These are phyloP conservation scores for Passiflora organensis DNA, from an alignment of 345 rosid genomes.

Conservation along the genomic window DNA sequence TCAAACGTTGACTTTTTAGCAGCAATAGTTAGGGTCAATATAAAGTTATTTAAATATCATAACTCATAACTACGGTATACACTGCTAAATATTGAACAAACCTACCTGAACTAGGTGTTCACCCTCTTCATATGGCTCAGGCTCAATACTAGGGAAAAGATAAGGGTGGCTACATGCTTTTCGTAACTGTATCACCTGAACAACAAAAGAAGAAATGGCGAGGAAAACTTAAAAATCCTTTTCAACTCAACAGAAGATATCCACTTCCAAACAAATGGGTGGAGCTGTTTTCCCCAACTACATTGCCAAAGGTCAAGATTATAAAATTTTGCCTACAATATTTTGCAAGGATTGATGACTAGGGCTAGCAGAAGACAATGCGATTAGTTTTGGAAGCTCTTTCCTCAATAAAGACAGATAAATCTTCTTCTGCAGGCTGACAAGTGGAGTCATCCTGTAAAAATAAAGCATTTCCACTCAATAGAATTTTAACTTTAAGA, in stretches of 20 bases:
- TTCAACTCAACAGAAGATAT: too few relatives aligned
- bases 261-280: too few relatives aligned
- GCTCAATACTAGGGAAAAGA: conserved; percentile 89
- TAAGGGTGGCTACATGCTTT: conserved; percentile 96
- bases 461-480: conserved; percentile 5
- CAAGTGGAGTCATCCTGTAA: conserved; percentile 73
- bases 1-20: too few relatives aligned
- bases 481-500: conserved; percentile 1
- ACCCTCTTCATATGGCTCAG: conserved; percentile 89
- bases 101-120: conserved; percentile 88
- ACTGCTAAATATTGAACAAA: conserved; percentile 4
- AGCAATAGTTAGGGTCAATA: too few relatives aligned
- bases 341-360: conserved; percentile 74
- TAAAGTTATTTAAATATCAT: not conserved
- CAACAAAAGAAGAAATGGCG: conserved; percentile 10
- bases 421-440: conserved; percentile 66
- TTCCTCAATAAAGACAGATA: conserved; percentile 78
- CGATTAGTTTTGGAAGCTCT: conserved; percentile 79
- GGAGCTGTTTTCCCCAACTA: too few relatives aligned
- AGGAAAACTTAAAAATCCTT: not conserved
- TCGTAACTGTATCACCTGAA: conserved; percentile 75
- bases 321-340: conserved; percentile 43
- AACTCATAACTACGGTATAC: not conserved
- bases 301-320: conserved; percentile 6
- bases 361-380: conserved; percentile 54